A percentile compares a stretch with the other conserved stretches of the same genome.
phyloP scores from a whole-genome alignment of 306 rosid genomes.

The Cucurbita pepo region DNA sequence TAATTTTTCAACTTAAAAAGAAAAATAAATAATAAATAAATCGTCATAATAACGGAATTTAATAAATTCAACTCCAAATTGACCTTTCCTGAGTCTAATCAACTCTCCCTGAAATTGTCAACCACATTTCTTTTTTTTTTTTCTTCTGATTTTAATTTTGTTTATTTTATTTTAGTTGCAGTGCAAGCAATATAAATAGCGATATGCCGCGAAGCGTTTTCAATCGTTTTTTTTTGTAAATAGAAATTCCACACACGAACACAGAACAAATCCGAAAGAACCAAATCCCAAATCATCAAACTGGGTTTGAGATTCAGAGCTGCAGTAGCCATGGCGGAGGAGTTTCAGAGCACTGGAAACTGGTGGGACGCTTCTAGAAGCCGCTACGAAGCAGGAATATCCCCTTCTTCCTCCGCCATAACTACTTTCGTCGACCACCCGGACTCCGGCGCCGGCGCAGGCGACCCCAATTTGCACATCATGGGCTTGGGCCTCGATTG shows the following conservation, averaged over 20 bases:
- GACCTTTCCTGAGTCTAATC: conserved; percentile 51
- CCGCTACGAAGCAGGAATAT: conserved; percentile 51
- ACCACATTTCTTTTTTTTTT: conserved; percentile 29
- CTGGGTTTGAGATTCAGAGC: neutral
- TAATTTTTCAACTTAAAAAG: no score
- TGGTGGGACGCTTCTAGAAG: conserved; percentile 72
- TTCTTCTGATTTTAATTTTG: conserved; percentile 7
- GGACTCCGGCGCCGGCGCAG: conserved; percentile 11
- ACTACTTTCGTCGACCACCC: neutral
- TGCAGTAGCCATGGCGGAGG: conserved; percentile 62
- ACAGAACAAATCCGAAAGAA: neutral
- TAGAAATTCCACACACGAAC: neutral
- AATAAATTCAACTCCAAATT: conserved; percentile 27
- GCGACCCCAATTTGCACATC: conserved; percentile 56
- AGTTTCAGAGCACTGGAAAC: conserved; percentile 60
- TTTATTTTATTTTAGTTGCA: conserved; percentile 11
- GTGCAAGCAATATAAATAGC: conserved; percentile 38
- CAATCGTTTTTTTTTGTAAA: conserved; percentile 33
- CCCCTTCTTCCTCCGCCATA: conserved; percentile 50
- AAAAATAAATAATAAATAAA: neutral
- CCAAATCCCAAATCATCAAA: neutral
- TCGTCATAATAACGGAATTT: neutral
- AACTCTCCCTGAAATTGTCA: conserved; percentile 39
- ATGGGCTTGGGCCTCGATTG: conserved; percentile 93
- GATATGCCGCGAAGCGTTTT: conserved; percentile 58